phyloP scores from a whole-genome alignment of 1,284 basidiomycete species.

The Ustilago cynodontis region DNA sequence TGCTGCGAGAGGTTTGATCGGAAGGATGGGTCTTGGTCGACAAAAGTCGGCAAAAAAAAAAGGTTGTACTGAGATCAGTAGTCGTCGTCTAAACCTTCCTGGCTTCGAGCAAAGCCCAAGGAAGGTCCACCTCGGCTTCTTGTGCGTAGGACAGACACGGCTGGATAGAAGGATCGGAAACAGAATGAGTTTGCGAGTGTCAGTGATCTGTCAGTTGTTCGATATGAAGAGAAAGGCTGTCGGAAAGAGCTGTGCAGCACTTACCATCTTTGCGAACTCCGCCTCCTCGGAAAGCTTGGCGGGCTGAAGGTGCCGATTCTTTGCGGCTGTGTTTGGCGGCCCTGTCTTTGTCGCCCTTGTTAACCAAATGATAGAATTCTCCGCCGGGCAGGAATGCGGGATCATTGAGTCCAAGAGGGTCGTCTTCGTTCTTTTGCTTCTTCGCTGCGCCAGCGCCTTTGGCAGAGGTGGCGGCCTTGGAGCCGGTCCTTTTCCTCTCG shows the following conservation, averaged over 20 bases:
- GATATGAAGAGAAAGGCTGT: background rate
- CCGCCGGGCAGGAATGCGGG: constrained; percentile 63
- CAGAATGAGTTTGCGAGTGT: background rate
- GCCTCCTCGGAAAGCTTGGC: constrained; percentile 43
- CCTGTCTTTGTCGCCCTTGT: constrained; percentile 37
- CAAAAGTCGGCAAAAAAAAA: too few species aligned
- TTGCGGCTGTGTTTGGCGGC: constrained; percentile 18
- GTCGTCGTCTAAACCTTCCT: constrained; percentile 34
- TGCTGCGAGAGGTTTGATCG: background rate
- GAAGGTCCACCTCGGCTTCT: constrained; percentile 43
- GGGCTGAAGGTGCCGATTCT: constrained; percentile 15
- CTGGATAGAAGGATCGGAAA: background rate
- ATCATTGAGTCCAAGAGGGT: constrained; percentile 64
- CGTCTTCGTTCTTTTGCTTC: constrained; percentile 50
- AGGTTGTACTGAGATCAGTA: constrained; percentile 1
- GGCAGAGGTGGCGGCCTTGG: constrained; percentile 10
- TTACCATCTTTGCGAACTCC: constrained; percentile 35
- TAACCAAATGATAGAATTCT: constrained; percentile 52
- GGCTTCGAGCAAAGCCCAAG: constrained; percentile 47
- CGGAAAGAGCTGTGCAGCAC: background rate
- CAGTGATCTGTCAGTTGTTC: background rate
- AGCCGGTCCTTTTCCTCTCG: constrained; percentile 8
- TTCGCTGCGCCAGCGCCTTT: constrained; percentile 17
- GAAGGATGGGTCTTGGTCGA: background rate
- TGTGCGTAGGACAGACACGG: constrained; percentile 39